These are phyloP conservation scores for Xylona heveae DNA, from an alignment of 495 filamentous ascomycete genomes.

Conservation along the genomic window DNA sequence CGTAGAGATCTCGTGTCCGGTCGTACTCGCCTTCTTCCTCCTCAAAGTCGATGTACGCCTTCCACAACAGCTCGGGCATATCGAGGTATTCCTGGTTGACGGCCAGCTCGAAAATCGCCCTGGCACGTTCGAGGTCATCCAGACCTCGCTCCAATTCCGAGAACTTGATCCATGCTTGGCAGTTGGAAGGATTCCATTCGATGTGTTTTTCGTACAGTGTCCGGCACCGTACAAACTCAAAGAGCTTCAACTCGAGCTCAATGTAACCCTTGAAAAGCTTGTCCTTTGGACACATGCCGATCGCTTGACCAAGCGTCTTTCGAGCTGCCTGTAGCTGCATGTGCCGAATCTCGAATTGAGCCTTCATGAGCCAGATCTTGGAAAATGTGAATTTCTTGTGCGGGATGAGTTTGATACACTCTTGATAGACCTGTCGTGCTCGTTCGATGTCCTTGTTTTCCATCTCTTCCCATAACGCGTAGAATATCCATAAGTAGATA, in stretches of 20 bases:
- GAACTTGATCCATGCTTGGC: conserved; percentile 86
- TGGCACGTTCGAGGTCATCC: conserved; percentile 65
- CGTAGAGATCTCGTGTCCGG: conserved; percentile 61
- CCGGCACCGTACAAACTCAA: conserved; percentile 78
- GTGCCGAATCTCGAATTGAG: conserved; percentile 84
- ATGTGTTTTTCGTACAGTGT: conserved; percentile 87
- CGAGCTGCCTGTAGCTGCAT: conserved; percentile 56
- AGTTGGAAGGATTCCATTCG: conserved; percentile 73
- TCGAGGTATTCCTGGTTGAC: conserved; percentile 70
- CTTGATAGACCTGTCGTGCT: conserved; percentile 75
- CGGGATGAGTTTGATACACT: conserved; percentile 70
- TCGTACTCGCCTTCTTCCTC: conserved; percentile 84
- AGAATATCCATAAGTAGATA: conserved; percentile 96
- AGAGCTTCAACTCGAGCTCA: conserved; percentile 72
- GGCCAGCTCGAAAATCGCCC: conserved; percentile 86
- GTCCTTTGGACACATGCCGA: conserved; percentile 91
- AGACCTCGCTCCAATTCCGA: conserved; percentile 78
- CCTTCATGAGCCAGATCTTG: conserved; percentile 86
- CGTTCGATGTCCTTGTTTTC: conserved; percentile 58
- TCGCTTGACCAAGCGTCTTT: conserved; percentile 71
- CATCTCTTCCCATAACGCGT: conserved; percentile 86
- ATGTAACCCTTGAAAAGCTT: conserved; percentile 89
- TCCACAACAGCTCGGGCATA: conserved; percentile 96
- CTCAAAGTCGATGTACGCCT: conserved; percentile 95
- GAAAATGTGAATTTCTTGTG: conserved; percentile 97